Evolutionary conservation across 2,329 filamentous ascomycete species (phyloP), one percentile per base, ranked within the genome.

Genomic region (Cladosporium sp.): DNA sequence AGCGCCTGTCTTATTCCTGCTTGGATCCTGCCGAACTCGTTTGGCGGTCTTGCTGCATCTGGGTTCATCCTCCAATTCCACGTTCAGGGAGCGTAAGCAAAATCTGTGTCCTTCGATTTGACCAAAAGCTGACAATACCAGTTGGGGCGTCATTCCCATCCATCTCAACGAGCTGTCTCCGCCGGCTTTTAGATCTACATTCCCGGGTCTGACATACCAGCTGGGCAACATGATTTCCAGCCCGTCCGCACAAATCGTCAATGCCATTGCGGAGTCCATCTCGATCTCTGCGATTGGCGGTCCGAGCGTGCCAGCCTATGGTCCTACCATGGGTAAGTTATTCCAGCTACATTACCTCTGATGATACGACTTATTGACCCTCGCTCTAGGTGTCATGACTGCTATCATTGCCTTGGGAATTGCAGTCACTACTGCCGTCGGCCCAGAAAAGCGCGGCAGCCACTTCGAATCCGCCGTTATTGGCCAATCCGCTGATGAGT

Each of bases 381-480:
- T 27, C 22, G 22, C 22, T 27, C 22, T n/a, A 47, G 45, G 22
- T 15, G 72, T 89, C 49, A 85, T 83, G 3, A 90, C 86, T 2
- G 86, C 83, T 1, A 90, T 91, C 57, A 88, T 90, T 55, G 84
- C 82, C 0, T 39, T 80, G 0, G 86, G 85, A 1, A 89, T 91
- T 53, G 73, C 77, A 9, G 62, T 84, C 18, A 88, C 85, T 0
- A 79, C 82, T 4, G 79, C 84, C 25, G 62, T 90, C 48, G 87
- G 87, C 0, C 86, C 85, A 0, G 87, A 91, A 77, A 85, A 83
- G 70, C 77, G 83, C 39, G 87, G 86, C 1, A 74, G 84, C 15
- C 73, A 78, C 51, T 90, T 92, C 58, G 85, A 88, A 63, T 71
- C 76, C 49, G 78, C 76, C n/a, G 55, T 62, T 3, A 57, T 62